Evolutionary conservation across 2,329 filamentous ascomycete species (phyloP).

Genomic region (Fusarium sp.): DNA sequence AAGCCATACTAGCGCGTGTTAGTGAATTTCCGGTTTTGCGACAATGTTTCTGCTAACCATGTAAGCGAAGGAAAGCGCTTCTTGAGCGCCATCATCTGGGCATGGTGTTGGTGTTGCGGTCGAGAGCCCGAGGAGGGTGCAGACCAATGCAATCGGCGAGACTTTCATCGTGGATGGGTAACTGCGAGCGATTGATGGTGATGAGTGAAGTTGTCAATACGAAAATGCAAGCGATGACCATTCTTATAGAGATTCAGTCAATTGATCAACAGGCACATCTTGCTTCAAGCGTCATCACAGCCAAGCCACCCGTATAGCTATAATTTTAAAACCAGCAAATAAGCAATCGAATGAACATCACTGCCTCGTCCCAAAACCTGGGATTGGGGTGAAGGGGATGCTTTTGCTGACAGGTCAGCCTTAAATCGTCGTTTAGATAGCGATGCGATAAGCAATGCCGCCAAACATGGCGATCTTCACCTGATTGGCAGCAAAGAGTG

Average conservation of each 20-base stretch:
- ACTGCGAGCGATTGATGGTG: not conserved
- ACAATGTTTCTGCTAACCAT: not conserved
- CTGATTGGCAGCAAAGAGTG: accelerated
- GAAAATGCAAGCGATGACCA: not conserved
- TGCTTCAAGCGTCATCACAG: too few species aligned
- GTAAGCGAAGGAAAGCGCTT: not conserved
- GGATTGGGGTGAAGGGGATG: not conserved
- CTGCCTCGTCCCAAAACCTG: not conserved
- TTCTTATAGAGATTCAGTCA: not conserved
- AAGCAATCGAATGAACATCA: not conserved
- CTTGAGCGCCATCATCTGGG: not conserved
- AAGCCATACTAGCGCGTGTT: not conserved
- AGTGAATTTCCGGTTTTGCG: too few species aligned
- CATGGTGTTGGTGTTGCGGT: not conserved
- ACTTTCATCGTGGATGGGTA: not conserved
- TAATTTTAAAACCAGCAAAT: not conserved
- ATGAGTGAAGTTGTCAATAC: not conserved
- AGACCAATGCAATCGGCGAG: not conserved
- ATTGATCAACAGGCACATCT: not conserved
- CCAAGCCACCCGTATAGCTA: not conserved
- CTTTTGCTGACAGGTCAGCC: not conserved
- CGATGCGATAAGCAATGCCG: not conserved
- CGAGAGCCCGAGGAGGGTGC: not conserved
- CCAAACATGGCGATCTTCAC: not conserved
- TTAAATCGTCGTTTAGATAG: not conserved